Conservation (phyloP, 1,139 yeast genomes). For the Starmera stellimalicola region DNA sequence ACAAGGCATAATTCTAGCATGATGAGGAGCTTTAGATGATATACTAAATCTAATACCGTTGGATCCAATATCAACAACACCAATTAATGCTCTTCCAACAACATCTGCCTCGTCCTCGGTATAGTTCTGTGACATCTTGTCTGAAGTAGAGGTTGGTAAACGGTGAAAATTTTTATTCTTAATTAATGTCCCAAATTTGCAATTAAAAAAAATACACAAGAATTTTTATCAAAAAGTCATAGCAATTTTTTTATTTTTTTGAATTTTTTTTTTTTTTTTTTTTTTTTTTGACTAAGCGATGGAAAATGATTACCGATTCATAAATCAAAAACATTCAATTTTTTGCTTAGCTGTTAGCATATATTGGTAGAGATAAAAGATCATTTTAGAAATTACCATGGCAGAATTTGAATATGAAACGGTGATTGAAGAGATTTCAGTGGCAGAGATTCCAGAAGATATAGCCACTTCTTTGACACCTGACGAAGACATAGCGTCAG, state of each 20-base stretch:
- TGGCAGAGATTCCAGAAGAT: neutral
- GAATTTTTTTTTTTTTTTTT: no score
- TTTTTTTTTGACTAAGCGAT: no score
- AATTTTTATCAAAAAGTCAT: no score
- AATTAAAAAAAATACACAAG: no score
- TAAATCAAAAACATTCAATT: no score
- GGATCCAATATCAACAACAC: constrained; percentile 63
- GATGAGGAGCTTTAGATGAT: constrained; percentile 52
- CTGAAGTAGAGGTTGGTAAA: constrained; percentile 21
- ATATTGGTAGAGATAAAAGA: no score
- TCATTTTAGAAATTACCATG: no score
- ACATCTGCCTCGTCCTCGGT: constrained; percentile 37
- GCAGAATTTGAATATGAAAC: neutral
- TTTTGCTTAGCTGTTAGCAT: no score
- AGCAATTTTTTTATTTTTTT: no score
- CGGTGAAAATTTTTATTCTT: neutral
- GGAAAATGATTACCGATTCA: no score
- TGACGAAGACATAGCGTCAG: neutral
- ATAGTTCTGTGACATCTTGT: constrained; percentile 25
- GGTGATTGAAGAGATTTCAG: neutral
- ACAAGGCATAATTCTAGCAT: constrained; percentile 63
- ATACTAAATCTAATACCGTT: constrained; percentile 61
- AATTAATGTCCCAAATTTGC: neutral
- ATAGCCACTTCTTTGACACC: neutral
- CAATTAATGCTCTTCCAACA: constrained; percentile 42